Evolutionary conservation across 2,329 filamentous ascomycete species (phyloP), one percentile per base, ranked within the genome.

Genomic region (Bertia moriformis): DNA sequence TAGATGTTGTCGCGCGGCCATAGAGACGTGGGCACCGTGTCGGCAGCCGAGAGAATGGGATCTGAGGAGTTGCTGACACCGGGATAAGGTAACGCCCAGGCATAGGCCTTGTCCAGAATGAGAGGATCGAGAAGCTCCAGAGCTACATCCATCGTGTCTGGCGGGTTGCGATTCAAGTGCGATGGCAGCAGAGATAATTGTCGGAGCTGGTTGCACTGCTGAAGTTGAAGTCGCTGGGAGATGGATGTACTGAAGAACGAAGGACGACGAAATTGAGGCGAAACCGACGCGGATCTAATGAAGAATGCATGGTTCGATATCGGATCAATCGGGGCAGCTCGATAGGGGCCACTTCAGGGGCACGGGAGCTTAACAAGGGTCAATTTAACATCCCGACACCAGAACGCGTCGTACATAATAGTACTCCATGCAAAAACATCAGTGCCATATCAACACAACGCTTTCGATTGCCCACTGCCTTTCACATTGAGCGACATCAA

Each of bases 101-200:
- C 56, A 42, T 62, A 63, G 24, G 52, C 53, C 48, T 56, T 53
- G 46, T 63, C 60, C 40, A 62, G 49, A 40, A 63, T 46, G 39
- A 62, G 48, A 27, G 57, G 58, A 48, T 63, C 60, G 43, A 61
- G 52, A 32, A 63, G 38, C 39, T 63, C 61, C 41, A 63, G 58
- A 14, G 55, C 52, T 38, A 50, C 47, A 42, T 63, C 60, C 60
- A 63, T 63, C n/a, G 24, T 29, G 24, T 29, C 10, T 29, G 24
- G 24, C 24, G n/a, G 24, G 24, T 10, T 29, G 24, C n/a, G 10
- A 29, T 29, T 29, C 24, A 29, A 29, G n/a, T 10, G 24, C n/a
- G n/a, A n/a, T n/a, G n/a, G n/a, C n/a, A 29, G 24, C 24, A n/a
- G n/a, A 10, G 24, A 29, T 29, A 29, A 29, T n/a, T 10, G 24